Percentiles rank a stretch among this genome's conserved stretches.
Conservation (phyloP, 2,329 filamentous ascomycete species). For the Coniochaeta prunicola region DNA sequence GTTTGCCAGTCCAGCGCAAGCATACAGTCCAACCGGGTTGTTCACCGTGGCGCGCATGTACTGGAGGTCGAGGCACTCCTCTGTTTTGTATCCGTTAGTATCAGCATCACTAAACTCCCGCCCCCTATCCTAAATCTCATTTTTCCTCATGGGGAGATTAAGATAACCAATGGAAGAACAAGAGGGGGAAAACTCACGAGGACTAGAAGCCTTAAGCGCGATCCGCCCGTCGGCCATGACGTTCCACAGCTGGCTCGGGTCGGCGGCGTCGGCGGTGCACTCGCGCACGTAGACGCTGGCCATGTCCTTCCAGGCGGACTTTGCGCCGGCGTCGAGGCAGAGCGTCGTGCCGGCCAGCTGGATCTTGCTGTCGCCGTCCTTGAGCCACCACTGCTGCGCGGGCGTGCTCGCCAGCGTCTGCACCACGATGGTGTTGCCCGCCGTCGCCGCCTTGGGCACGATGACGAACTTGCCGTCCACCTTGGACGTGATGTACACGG, state of each 20-base stretch:
- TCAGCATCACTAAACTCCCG: background rate
- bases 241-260: conserved; percentile 26
- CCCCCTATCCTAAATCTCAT: background rate
- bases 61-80: conserved; percentile 32
- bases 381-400: conserved; percentile 34
- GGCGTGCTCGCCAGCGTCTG: conserved; percentile 23
- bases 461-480: conserved; percentile 32
- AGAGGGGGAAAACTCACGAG: conserved; percentile 19
- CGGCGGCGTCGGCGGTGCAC: conserved; percentile 21
- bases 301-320: conserved; percentile 33
- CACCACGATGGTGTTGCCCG: conserved; percentile 27
- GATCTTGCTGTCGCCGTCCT: conserved; percentile 25
- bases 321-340: conserved; percentile 31
- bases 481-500: conserved; percentile 30
- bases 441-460: conserved; percentile 22
- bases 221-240: conserved; percentile 31
- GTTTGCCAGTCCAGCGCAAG: conserved; percentile 29
- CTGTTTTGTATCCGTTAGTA: conserved; percentile 11
- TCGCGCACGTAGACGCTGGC: conserved; percentile 24
- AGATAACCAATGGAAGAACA: too few species aligned
- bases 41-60: conserved; percentile 32
- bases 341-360: conserved; percentile 28
- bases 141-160: background rate
- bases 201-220: conserved; percentile 24
- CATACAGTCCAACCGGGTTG: conserved; percentile 32